Evolutionary conservation across 2,329 filamentous ascomycete species (phyloP), one percentile per base, ranked within the genome.

Genomic region (Colletotrichum tofieldiae): DNA sequence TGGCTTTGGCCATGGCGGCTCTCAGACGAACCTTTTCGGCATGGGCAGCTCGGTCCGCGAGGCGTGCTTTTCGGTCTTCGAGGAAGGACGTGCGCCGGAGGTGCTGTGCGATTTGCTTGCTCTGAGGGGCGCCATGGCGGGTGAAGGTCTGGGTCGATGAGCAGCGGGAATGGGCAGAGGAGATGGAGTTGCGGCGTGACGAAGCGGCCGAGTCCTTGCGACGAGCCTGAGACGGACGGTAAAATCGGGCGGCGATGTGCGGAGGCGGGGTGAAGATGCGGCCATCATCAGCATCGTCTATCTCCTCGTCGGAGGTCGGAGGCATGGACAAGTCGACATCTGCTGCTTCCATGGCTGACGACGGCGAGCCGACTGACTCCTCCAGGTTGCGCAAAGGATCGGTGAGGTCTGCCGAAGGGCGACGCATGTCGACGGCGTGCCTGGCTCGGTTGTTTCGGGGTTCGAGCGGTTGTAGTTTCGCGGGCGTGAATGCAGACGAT

Each of bases 11-110:
- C 69, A 93, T 81, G 12, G 93, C 93, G 54, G 93, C 93, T 45
- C 93, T 89, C 73, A 94, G 83, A 63, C 94, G 91, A 20, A 96
- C 94, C 80, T 95, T 94, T 81, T 96, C 94, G 29, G 93, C 94
- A 81, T 96, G 93, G 9, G 93, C 93, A 37, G 94, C 94, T 67
- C 93, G 87, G 80, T 95, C 93, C 66, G 94, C 93, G 23, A 96
- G 87, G 26, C 93, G 89, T 18, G 93, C 93, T 79, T 94, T 94
- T 73, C 94, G 91, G 75, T 93, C 92, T 81, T 95, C 93, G 73
- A 96, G 89, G 71, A 96, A 95, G 20, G 93, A 94, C 60, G 93
- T 92, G 65, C 94, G 91, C 54, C 94, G 93, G 68, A 95, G 86
- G 79, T 95, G 93, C 79, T 95, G 93, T 68, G 93, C 93, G 67